Evolutionary conservation across 176 grass and related monocot genomes (phyloP).

Genomic region (Triticum aestivum): DNA sequence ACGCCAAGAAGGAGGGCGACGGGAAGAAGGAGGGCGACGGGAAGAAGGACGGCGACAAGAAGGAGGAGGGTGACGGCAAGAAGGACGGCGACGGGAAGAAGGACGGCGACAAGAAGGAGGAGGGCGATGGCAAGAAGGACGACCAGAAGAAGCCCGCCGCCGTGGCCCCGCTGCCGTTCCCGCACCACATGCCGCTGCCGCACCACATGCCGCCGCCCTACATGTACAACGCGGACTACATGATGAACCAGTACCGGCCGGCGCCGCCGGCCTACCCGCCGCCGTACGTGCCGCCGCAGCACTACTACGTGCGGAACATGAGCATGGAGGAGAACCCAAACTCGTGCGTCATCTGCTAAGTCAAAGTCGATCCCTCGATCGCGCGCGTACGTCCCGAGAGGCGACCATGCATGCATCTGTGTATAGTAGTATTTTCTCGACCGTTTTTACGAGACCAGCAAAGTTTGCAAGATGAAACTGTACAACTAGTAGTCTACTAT

Average conservation of each 20-base stretch:
- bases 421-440: slow-evolving; percentile 17
- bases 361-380: no score
- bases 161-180: neutral
- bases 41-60: neutral
- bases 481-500: neutral
- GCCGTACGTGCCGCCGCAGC: slow-evolving; percentile 28
- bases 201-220: slow-evolving; percentile 30
- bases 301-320: slow-evolving; percentile 58
- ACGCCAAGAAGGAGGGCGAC: neutral
- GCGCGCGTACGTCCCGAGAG: neutral
- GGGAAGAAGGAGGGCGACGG: neutral
- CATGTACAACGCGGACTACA: slow-evolving; percentile 37
- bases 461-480: neutral
- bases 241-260: slow-evolving; percentile 57
- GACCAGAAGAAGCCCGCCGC: slow-evolving; percentile 13
- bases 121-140: no score
- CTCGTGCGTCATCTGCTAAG: slow-evolving; percentile 64
- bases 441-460: neutral
- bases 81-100: neutral
- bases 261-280: slow-evolving; percentile 7
- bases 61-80: neutral
- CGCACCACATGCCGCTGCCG: neutral
- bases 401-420: neutral
- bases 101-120: neutral
- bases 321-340: slow-evolving; percentile 91